Conservation (phyloP, 2,329 filamentous ascomycete species). For the Fusarium acutatum region DNA sequence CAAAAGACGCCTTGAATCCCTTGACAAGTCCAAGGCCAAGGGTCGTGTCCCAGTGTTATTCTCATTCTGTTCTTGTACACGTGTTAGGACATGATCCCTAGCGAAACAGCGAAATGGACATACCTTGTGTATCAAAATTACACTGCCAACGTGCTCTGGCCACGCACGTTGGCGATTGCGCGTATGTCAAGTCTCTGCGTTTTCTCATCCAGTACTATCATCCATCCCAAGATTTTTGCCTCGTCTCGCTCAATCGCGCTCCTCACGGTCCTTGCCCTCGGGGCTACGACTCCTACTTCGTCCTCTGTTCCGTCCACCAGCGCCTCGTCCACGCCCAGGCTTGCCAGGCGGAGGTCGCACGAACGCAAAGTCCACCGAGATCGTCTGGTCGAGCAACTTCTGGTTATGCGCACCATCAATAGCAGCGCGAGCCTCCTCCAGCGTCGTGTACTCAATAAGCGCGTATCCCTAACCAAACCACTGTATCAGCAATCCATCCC, state of each 20-base stretch:
- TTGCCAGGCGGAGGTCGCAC: slow-evolving; percentile 76
- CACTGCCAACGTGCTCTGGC: slow-evolving; percentile 41
- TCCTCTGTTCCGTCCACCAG: slow-evolving; percentile 53
- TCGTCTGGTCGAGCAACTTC: slow-evolving; percentile 82
- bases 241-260: slow-evolving; percentile 43
- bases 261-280: slow-evolving; percentile 50
- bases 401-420: slow-evolving; percentile 81
- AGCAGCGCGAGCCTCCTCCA: slow-evolving; percentile 81
- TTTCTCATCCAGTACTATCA: not conserved
- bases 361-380: slow-evolving; percentile 85
- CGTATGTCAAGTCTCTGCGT: not conserved
- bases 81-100: not conserved
- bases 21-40: not conserved
- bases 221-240: not conserved
- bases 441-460: slow-evolving; percentile 83
- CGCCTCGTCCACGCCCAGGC: slow-evolving; percentile 49
- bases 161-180: slow-evolving; percentile 39
- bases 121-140: slow-evolving; percentile 41
- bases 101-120: not conserved
- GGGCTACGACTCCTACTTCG: slow-evolving; percentile 62
- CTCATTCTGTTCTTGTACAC: slow-evolving; percentile 7
- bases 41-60: not conserved
- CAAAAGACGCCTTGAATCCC: not conserved
- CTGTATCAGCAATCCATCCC: not conserved
- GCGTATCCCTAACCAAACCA: slow-evolving; percentile 73